Conservation (phyloP, 768 basidiomycete genomes). For the Phanerochaete carnosa region DNA sequence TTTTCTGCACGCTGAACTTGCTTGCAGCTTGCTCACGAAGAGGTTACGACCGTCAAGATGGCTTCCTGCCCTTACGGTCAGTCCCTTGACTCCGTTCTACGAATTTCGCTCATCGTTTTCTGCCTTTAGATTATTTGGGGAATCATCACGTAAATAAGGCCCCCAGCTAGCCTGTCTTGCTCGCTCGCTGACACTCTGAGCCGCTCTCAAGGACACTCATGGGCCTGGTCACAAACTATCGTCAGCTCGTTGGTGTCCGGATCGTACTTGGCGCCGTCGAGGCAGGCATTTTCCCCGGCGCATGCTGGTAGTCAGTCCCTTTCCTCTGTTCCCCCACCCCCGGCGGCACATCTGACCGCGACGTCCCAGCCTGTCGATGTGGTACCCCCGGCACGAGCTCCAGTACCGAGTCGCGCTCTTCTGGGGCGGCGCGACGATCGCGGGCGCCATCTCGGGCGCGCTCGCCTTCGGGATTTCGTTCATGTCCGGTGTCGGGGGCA, state of each 20-base stretch:
- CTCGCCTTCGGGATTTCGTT: slow-evolving; percentile 34
- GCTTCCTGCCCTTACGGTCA: slow-evolving; percentile 61
- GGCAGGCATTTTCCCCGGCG: slow-evolving; percentile 70
- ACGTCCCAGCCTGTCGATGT: slow-evolving; percentile 9
- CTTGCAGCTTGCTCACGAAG: slow-evolving; percentile 47
- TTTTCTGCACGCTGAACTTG: background rate
- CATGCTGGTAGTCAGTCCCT: slow-evolving; percentile 45
- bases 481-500: slow-evolving; percentile 27
- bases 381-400: slow-evolving; percentile 27
- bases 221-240: slow-evolving; percentile 56
- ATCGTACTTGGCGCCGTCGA: slow-evolving; percentile 63
- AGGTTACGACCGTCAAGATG: slow-evolving; percentile 60
- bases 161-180: background rate
- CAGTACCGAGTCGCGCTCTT: slow-evolving; percentile 24
- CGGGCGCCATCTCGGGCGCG: slow-evolving; percentile 19
- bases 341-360: background rate
- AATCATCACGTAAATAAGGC: background rate
- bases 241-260: slow-evolving; percentile 56
- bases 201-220: slow-evolving; percentile 40
- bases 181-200: background rate
- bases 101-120: background rate
- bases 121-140: background rate
- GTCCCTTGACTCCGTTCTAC: background rate
- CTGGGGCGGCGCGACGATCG: slow-evolving; percentile 18
- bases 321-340: background rate